A percentile compares a stretch with the other conserved stretches of the same genome.
Evolutionary conservation across 2,329 filamentous ascomycete genomes (phyloP).

Genomic region (Amauroascus verrucosus): DNA sequence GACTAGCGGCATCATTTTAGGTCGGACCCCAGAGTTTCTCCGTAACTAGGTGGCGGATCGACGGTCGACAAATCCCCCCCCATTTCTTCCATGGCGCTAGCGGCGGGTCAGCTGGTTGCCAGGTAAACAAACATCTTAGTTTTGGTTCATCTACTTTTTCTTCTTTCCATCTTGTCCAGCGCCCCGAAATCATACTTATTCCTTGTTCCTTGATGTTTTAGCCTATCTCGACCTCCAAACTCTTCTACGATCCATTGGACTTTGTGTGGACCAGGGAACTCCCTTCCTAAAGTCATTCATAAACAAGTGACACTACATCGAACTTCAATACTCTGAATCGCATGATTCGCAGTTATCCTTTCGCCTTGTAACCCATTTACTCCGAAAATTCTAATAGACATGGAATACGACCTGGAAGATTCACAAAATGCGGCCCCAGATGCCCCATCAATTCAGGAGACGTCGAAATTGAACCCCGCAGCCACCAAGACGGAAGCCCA

Average conservation of each 20-base stretch:
- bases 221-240: not conserved
- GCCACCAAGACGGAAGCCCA: constrained; percentile 55
- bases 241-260: not conserved
- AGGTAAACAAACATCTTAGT: constrained; percentile 15
- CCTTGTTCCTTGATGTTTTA: not conserved
- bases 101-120: constrained; percentile 12
- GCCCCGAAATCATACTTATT: not conserved
- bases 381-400: constrained; percentile 18
- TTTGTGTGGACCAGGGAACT: not conserved
- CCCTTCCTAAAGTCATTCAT: not conserved
- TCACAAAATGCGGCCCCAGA: constrained; percentile 59
- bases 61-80: too few relatives aligned
- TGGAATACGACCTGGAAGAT: constrained; percentile 50
- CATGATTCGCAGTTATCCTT: not conserved
- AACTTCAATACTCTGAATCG: not conserved
- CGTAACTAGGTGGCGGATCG: too few relatives aligned
- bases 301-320: not conserved
- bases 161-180: constrained; percentile 8
- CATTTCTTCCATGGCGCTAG: not conserved
- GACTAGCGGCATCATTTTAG: too few relatives aligned
- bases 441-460: constrained; percentile 41
- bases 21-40: too few relatives aligned
- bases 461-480: constrained; percentile 49
- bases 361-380: not conserved
- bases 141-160: too few relatives aligned